Evolutionary conservation across 192 early-diverging fungal genomes (phyloP), one percentile per base, ranked within the genome.

Genomic region (Gamsiella multidivaricata): DNA sequence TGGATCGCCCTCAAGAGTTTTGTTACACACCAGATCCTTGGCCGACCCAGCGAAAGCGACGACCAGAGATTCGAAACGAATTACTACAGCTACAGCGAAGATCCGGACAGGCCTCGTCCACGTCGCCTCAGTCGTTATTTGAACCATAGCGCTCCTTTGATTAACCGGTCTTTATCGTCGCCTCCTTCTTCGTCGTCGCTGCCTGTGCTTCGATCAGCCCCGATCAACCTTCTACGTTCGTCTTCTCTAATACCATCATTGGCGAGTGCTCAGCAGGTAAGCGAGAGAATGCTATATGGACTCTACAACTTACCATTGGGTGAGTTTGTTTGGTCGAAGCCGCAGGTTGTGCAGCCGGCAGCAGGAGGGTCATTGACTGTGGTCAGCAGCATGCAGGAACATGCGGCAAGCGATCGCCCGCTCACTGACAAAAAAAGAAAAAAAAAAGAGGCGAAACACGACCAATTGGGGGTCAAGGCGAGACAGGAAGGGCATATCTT

Each of bases 1-100:
- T 73, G 70, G 70, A 37, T 60, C 11, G 70, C 62, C 36, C 5
- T 73, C 32, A 65, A 73, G 22, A 43, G 58, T 9, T 73, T 63
- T 63, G 55, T 73, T 12, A 15, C 49, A n/a, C 47, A 34, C 9
- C 61, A 15, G n/a, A 47, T 72, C 14, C 52, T 70, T 42, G 59
- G 59, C 17, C 31, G 43, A 5, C 22, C 12, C 61, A 25, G 20
- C 33, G 55, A 28, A 9, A 46, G 45, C 29, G 31, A 17, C 3
- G 42, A 17, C 39, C 12, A 45, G 36, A 23, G 29, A 22, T 3
- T 23, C 23, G 45, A 17, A 15, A 46, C 62, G 34, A n/a, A n/a
- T n/a, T n/a, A n/a, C n/a, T n/a, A n/a, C 39, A 41, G 39, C 39
- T 41, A 41, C 39, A 41, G 39, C 39, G 8, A 14, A 7, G 14